phyloP scores from a whole-genome alignment of 192 early-diverging fungal genomes.

The Pilobolus umbonatus region DNA sequence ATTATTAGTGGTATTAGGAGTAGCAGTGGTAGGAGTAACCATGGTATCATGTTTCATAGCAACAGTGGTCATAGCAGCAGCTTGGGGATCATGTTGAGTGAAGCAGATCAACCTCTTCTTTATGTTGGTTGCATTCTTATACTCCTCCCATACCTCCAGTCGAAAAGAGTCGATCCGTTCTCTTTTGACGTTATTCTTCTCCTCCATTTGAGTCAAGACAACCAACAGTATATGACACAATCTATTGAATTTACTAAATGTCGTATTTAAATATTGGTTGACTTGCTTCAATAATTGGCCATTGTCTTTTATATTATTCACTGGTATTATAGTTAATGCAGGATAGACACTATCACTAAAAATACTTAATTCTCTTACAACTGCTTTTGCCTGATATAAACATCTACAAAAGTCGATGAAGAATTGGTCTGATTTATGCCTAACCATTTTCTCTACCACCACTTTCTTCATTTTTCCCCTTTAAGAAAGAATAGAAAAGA shows the following conservation, averaged over 20 bases:
- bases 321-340: neutral
- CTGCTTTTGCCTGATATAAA: constrained; percentile 26
- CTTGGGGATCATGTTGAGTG: neutral
- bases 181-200: neutral
- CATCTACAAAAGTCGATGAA: constrained; percentile 27
- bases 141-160: constrained; percentile 22
- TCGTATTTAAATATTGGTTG: constrained; percentile 15
- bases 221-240: constrained; percentile 22
- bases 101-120: constrained; percentile 9
- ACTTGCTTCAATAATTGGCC: constrained; percentile 9
- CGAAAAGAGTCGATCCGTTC: constrained; percentile 24
- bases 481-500: neutral
- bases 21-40: neutral
- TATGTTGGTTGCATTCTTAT: constrained; percentile 15
- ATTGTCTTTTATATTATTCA: neutral
- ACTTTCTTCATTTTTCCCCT: neutral
- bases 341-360: constrained; percentile 25
- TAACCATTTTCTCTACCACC: neutral
- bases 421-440: neutral
- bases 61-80: neutral
- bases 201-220: constrained; percentile 20
- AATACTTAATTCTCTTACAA: constrained; percentile 15
- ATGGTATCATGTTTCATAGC: neutral
- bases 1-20: neutral
- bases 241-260: constrained; percentile 25